These are phyloP conservation scores for Talaromyces sp. DNA, from an alignment of 2,329 filamentous ascomycete species.

Conservation along the genomic window DNA sequence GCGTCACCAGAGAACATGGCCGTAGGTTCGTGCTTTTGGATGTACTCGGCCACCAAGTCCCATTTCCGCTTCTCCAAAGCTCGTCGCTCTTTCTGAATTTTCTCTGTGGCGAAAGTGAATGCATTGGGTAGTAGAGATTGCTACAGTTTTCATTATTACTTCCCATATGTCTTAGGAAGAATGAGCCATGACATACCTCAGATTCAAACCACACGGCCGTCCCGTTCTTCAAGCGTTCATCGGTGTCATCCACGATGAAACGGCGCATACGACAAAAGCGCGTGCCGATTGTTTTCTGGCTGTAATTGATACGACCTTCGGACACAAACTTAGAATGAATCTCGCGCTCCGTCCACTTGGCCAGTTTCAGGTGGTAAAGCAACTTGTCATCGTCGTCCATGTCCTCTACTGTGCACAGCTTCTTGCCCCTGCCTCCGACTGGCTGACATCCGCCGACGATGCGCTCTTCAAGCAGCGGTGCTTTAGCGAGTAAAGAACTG, in stretches of 20 bases:
- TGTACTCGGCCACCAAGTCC: slow-evolving; percentile 39
- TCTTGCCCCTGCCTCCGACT: slow-evolving; percentile 35
- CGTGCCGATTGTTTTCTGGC: slow-evolving; percentile 44
- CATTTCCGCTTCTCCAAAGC: slow-evolving; percentile 38
- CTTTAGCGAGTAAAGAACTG: background rate
- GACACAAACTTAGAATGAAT: slow-evolving; percentile 39
- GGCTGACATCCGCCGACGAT: slow-evolving; percentile 39
- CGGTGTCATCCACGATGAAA: slow-evolving; percentile 38
- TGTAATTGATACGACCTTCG: slow-evolving; percentile 41
- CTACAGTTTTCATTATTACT: slow-evolving; percentile 30
- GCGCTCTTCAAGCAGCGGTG: slow-evolving; percentile 40
- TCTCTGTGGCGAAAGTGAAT: slow-evolving; percentile 12
- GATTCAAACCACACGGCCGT: slow-evolving; percentile 46
- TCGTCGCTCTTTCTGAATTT: slow-evolving; percentile 31
- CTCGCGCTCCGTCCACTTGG: slow-evolving; percentile 35
- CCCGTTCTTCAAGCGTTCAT: slow-evolving; percentile 43
- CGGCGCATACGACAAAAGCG: slow-evolving; percentile 44
- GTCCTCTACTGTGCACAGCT: slow-evolving; percentile 31
- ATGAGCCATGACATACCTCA: slow-evolving; percentile 36
- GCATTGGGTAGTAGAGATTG: slow-evolving; percentile 3
- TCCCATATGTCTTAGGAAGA: slow-evolving; percentile 33
- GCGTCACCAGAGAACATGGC: slow-evolving; percentile 44
- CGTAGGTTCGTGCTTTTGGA: slow-evolving; percentile 34
- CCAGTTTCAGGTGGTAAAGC: slow-evolving; percentile 25
- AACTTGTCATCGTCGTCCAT: slow-evolving; percentile 47